A percentile compares a stretch with the other conserved stretches of the same genome.
phyloP scores from a whole-genome alignment of 768 basidiomycete genomes.

The Lactarius pseudohatsudake region DNA sequence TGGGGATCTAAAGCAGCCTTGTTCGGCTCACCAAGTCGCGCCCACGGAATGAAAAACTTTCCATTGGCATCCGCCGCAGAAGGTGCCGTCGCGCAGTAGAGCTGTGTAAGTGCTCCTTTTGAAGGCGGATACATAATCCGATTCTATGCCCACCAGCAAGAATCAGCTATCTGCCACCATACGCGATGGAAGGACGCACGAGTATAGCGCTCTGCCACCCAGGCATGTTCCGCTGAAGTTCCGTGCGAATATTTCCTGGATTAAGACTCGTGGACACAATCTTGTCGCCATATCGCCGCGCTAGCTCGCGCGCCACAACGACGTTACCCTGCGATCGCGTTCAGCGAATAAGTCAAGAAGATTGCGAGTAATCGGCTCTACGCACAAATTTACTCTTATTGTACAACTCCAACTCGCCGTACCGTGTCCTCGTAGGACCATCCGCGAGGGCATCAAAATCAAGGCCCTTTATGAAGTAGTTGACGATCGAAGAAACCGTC shows the following conservation, averaged over 20 bases:
- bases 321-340: conserved; percentile 38
- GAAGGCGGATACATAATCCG: conserved; percentile 3
- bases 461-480: conserved; percentile 37
- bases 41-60: conserved; percentile 36
- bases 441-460: conserved; percentile 42
- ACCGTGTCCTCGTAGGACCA: conserved; percentile 29
- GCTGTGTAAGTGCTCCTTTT: conserved; percentile 44
- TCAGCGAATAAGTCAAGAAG: not conserved
- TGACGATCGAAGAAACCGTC: conserved; percentile 45
- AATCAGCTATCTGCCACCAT: not conserved
- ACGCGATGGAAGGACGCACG: not conserved
- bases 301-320: conserved; percentile 46
- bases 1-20: conserved; percentile 30
- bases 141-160: not conserved
- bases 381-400: conserved; percentile 48
- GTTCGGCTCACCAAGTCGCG: conserved; percentile 28
- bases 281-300: conserved; percentile 45
- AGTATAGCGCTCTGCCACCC: not conserved
- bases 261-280: conserved; percentile 50
- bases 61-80: conserved; percentile 43
- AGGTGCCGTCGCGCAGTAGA: conserved; percentile 45
- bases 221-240: conserved; percentile 15
- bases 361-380: not conserved
- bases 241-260: conserved; percentile 34
- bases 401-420: conserved; percentile 28